Percentiles rank a stretch among this genome's conserved stretches.
These are phyloP conservation scores for Phyllosticta capitalensis DNA, from an alignment of 2,329 filamentous ascomycete species.

Conservation along the genomic window DNA sequence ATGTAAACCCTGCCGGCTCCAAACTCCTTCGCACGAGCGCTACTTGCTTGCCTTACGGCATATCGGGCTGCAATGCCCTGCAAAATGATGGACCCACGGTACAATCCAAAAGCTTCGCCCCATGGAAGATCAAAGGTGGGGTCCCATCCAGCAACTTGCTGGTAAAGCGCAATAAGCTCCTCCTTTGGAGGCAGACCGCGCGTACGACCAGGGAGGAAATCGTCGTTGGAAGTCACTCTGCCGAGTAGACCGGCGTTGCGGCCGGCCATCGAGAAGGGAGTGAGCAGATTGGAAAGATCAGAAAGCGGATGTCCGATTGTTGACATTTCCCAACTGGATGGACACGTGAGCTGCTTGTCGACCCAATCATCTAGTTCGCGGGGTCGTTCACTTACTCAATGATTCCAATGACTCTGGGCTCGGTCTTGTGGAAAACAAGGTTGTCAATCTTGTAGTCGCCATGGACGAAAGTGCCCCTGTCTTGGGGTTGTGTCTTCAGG, in stretches of 20 bases:
- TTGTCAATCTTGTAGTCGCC: conserved; percentile 84
- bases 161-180: conserved; percentile 57
- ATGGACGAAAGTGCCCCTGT: conserved; percentile 73
- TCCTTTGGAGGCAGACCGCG: conserved; percentile 56
- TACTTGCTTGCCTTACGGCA: conserved; percentile 81
- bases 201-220: conserved; percentile 53
- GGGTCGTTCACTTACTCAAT: conserved; percentile 54
- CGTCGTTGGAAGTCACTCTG: conserved; percentile 29
- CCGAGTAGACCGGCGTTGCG: background rate
- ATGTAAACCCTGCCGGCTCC: conserved; percentile 59
- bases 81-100: conserved; percentile 53
- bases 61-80: conserved; percentile 91
- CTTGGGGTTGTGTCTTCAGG: conserved; percentile 58
- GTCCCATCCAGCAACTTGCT: conserved; percentile 61
- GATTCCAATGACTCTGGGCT: conserved; percentile 81
- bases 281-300: conserved; percentile 72
- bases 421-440: conserved; percentile 69
- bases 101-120: conserved; percentile 55
- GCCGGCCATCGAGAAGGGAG: conserved; percentile 34
- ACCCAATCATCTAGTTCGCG: conserved; percentile 82
- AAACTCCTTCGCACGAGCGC: conserved; percentile 66
- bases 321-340: conserved; percentile 76
- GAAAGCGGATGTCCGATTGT: conserved; percentile 93
- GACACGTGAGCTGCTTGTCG: conserved; percentile 50
- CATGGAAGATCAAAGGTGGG: conserved; percentile 51